Evolutionary conservation across 202 grass and related monocot genomes (phyloP), one percentile per base, ranked within the genome.

Genomic region (Brachypodium distachyon): DNA sequence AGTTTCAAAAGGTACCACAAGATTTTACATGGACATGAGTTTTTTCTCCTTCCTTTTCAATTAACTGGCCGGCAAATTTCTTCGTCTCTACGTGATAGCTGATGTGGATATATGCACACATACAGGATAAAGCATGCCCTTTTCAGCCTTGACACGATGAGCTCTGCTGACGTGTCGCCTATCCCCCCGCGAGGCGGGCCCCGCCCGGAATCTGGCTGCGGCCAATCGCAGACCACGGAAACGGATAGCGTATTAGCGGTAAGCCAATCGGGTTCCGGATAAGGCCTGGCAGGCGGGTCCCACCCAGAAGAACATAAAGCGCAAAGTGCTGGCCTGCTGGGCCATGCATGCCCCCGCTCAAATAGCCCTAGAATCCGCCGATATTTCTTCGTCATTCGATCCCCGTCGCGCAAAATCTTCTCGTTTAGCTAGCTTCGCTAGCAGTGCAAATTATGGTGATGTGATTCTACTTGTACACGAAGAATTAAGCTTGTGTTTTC

Each of bases 181-280:
- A 34, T 11, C 17, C 0, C 0, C 11, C 29, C 48, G 59, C 23
- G 9, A 9, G 32, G 27, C 76, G 90, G 39, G 4, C 72, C 87
- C 83, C 65, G 26, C 23, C n/a, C 17, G 72, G 78, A 92, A 92
- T 92, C 90, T 17, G n/a, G 50, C 12, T 0, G 17, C 37, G n/a
- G 54, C 90, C 86, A 92, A 92, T 92, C 11, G 3, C 31, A 71
- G 26, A 22, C 22, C 80, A 2, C 0, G 21, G 38, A 81, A 59
- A 0, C 33, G 72, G 90, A 87, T 89, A 47, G 29, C 39, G 58
- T 69, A 12, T 72, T 64, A 8, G 31, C 57, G 3, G 14, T 51
- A 4, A 57, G 8, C 94, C 88, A 93, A 93, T 97, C 43, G 41
- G 19, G 6, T 81, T 70, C 66, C 18, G 71, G 94, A 97, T 97